Evolutionary conservation across 495 filamentous ascomycete species (phyloP).

Genomic region (Pyronema domesticum): DNA sequence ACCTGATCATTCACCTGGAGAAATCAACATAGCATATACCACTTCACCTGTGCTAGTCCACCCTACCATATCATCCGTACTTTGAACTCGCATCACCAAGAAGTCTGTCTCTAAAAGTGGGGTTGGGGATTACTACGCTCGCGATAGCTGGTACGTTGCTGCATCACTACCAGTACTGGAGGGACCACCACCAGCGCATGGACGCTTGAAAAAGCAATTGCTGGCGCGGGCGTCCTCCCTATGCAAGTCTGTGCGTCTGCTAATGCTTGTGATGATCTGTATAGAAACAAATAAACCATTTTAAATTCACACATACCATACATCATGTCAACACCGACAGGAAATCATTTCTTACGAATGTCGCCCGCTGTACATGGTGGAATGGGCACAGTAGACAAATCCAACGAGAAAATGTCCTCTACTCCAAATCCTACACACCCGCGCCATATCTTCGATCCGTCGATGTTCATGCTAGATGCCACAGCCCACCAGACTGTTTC

Average conservation of each 20-base stretch:
- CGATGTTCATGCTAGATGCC: neutral
- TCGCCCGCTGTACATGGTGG: neutral
- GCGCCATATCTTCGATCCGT: neutral
- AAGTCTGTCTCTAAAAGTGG: neutral
- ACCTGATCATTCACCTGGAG: neutral
- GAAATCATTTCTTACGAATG: neutral
- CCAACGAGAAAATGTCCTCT: neutral
- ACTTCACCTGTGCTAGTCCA: neutral
- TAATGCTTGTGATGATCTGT: neutral
- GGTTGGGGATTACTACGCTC: neutral
- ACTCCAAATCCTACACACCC: neutral
- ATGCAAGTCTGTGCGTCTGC: neutral
- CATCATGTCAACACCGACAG: neutral
- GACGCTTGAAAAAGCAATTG: neutral
- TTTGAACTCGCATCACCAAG: neutral
- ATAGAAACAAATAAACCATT: neutral
- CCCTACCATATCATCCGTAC: neutral
- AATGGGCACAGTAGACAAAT: neutral
- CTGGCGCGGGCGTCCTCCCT: neutral
- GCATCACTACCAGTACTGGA: neutral
- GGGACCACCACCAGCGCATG: too few relatives aligned
- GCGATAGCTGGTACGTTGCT: neutral
- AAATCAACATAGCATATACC: neutral
- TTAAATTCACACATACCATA: neutral
- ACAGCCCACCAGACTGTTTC: slow-evolving; percentile 18